These are phyloP conservation scores for Phylloporus scabripes DNA, from an alignment of 768 basidiomycete genomes.

Conservation along the genomic window DNA sequence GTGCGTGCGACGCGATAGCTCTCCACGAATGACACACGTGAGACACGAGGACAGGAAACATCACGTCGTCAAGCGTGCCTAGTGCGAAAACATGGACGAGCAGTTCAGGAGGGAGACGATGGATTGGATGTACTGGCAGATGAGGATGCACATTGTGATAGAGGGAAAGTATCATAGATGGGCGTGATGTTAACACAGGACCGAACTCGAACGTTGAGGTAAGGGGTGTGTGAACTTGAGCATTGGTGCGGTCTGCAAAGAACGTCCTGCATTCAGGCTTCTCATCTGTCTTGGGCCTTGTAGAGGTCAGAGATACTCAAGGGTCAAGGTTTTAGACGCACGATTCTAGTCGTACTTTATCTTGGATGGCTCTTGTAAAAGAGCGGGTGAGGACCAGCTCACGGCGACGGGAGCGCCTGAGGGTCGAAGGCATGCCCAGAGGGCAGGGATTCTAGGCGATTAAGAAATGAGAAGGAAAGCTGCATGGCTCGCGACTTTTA, in stretches of 20 bases:
- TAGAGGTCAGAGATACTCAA: conserved; percentile 4
- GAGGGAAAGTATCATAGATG: conserved; percentile 26
- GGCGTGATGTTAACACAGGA: conserved; percentile 19
- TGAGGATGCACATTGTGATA: conserved; percentile 20
- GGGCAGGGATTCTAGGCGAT: conserved; percentile 14
- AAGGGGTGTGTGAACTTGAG: conserved; percentile 9
- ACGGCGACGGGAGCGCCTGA: conserved; percentile 44
- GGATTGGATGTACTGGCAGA: conserved; percentile 45
- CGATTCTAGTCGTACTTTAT: conserved; percentile 32
- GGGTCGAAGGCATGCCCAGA: conserved; percentile 36
- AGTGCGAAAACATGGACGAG: conserved; percentile 59
- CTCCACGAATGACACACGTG: conserved; percentile 69
- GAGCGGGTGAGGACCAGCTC: conserved; percentile 47
- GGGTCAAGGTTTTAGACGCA: conserved; percentile 18
- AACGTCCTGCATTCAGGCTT: conserved; percentile 18
- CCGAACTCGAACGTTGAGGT: conserved; percentile 15
- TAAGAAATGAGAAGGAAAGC: conserved; percentile 11
- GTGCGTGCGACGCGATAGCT: conserved; percentile 53
- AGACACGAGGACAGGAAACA: conserved; percentile 58
- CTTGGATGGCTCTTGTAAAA: conserved; percentile 43
- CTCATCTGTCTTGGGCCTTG: conserved; percentile 15
- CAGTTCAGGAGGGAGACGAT: conserved; percentile 56
- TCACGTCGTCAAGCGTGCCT: conserved; percentile 49
- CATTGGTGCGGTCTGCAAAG: conserved; percentile 20
- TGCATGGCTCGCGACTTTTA: conserved; percentile 23